Conservation (phyloP, 257 asterid genomes). For the Solanum sejunctum region DNA sequence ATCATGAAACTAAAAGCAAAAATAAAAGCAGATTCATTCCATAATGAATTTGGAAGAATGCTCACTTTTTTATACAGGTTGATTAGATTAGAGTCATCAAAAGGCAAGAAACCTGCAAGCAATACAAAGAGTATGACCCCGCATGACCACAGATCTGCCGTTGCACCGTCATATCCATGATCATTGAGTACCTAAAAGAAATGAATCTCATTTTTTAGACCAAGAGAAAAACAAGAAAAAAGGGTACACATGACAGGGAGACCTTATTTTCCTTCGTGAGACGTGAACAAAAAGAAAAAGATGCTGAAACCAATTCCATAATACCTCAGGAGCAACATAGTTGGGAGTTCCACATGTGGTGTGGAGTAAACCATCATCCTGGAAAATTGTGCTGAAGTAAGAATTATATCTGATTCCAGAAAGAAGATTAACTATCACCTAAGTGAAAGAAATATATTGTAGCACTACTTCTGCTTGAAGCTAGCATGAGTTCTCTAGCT, state of each 20-base stretch:
- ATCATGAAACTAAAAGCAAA: slow-evolving; percentile 2
- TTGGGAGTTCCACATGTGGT: slow-evolving; percentile 98
- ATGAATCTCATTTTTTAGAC: neutral
- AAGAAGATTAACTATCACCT: neutral
- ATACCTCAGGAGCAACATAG: slow-evolving; percentile 97
- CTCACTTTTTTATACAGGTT: slow-evolving; percentile 78
- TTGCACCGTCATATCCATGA: slow-evolving; percentile 79
- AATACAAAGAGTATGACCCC: slow-evolving; percentile 91
- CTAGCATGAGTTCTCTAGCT: neutral
- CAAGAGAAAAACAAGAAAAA: neutral
- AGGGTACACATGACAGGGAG: neutral
- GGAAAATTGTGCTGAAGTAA: slow-evolving; percentile 11
- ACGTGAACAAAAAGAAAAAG: neutral
- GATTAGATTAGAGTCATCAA: slow-evolving; percentile 75
- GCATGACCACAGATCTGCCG: slow-evolving; percentile 93
- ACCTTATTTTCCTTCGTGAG: neutral
- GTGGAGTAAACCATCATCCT: slow-evolving; percentile 94
- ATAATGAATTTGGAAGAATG: slow-evolving; percentile 2
- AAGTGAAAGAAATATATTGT: neutral
- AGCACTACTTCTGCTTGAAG: neutral
- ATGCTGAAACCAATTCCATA: neutral
- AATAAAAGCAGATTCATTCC: neutral
- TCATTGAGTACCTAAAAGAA: slow-evolving; percentile 58
- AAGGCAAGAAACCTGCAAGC: slow-evolving; percentile 97
- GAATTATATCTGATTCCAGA: neutral